phyloP scores from a whole-genome alignment of 164 flowering plant genomes.

The Vitis cinerea region DNA sequence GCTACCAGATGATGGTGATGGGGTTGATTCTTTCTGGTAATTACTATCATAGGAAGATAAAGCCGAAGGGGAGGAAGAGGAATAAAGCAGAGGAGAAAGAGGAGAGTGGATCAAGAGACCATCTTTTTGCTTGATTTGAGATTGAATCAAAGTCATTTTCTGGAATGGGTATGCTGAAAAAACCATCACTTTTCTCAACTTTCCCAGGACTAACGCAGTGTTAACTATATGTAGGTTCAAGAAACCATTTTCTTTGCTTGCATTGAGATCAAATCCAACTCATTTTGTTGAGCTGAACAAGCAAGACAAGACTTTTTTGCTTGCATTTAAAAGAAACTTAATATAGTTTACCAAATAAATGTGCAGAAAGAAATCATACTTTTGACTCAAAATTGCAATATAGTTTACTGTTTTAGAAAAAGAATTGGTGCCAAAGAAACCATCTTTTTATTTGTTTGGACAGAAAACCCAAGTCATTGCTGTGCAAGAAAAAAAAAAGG shows the following conservation, averaged over 20 bases:
- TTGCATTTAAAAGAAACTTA: conserved; percentile 14
- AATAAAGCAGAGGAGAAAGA: conserved; percentile 5
- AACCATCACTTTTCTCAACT: conserved; percentile 9
- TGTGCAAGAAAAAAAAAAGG: background rate
- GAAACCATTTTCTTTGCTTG: conserved; percentile 9
- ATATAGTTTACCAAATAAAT: background rate
- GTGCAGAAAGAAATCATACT: background rate
- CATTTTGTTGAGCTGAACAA: conserved; percentile 10
- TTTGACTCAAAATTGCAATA: conserved; percentile 9
- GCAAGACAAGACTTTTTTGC: conserved; percentile 10
- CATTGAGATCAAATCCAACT: conserved; percentile 20
- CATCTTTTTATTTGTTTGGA: conserved; percentile 5
- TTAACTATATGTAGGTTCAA: background rate
- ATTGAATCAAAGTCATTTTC: conserved; percentile 23
- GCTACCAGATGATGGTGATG: conserved; percentile 30
- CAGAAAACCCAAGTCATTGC: conserved; percentile 7
- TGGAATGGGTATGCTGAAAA: conserved; percentile 10
- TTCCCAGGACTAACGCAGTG: background rate
- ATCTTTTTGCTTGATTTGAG: conserved; percentile 19
- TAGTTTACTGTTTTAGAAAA: background rate
- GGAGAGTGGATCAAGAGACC: conserved; percentile 7
- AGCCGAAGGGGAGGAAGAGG: conserved; percentile 18
- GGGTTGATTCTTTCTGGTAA: conserved; percentile 26
- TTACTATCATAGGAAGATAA: conserved; percentile 19
- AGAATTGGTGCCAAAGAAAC: background rate